Percentiles rank a stretch among this genome's conserved stretches.
These are phyloP conservation scores for Sambucus nigra DNA, from an alignment of 129 eudicot genomes.

Conservation along the genomic window DNA sequence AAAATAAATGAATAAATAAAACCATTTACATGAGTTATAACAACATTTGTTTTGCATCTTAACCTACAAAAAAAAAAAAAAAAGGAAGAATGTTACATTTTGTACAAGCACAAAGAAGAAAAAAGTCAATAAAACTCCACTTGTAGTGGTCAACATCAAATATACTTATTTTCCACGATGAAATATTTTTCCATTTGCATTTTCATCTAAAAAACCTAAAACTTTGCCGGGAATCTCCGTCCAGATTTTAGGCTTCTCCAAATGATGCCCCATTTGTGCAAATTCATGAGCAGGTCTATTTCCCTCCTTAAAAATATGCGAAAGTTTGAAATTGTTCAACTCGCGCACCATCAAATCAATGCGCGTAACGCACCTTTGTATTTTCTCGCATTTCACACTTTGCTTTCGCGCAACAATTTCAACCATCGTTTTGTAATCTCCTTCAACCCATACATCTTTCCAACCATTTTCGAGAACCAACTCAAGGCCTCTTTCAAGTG, in stretches of 20 bases:
- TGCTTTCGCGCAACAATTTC: slow-evolving; percentile 35
- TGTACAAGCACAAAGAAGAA: too few species aligned
- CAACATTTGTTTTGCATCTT: too few species aligned
- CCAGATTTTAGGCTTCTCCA: slow-evolving; percentile 65
- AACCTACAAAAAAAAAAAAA: too few species aligned
- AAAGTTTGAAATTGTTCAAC: slow-evolving; percentile 36
- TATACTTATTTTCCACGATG: slow-evolving; percentile 44
- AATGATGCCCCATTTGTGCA: slow-evolving; percentile 61
- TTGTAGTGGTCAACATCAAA: too few species aligned
- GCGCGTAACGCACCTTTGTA: slow-evolving; percentile 28
- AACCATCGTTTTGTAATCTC: slow-evolving; percentile 62
- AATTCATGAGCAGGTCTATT: slow-evolving; percentile 75
- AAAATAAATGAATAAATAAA: too few species aligned
- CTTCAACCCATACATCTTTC: slow-evolving; percentile 73
- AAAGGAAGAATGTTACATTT: too few species aligned
- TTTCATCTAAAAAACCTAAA: slow-evolving; percentile 46
- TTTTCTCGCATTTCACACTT: slow-evolving; percentile 30
- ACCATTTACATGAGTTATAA: too few species aligned
- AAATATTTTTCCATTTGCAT: slow-evolving; percentile 62
- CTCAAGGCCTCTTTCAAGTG: slow-evolving; percentile 76
- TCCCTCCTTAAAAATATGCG: slow-evolving; percentile 74
- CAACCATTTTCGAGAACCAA: slow-evolving; percentile 69
- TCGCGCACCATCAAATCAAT: slow-evolving; percentile 44
- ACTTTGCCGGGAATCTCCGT: slow-evolving; percentile 46
- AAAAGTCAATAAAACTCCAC: too few species aligned